Evolutionary conservation across 140 eudicot genomes (phyloP).

Genomic region (Oenanthe javanica): DNA sequence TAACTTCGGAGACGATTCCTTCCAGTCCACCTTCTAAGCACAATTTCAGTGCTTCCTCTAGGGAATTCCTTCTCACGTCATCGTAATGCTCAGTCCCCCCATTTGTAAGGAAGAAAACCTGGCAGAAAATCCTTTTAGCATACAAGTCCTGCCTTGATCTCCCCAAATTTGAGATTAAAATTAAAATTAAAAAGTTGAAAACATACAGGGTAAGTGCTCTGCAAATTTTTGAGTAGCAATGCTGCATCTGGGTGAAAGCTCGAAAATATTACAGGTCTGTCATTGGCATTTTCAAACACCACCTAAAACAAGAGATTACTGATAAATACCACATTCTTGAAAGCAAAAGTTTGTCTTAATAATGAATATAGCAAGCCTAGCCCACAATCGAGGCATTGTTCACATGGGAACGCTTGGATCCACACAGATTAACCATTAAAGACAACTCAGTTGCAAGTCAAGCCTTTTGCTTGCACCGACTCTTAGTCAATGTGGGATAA

Average conservation of each 20-base stretch:
- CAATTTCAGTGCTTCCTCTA: slow-evolving; percentile 66
- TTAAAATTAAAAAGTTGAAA: not conserved
- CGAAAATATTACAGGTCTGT: slow-evolving; percentile 67
- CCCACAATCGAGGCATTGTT: not conserved
- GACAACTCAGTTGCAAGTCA: not conserved
- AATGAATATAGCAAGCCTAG: not conserved
- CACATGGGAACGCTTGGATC: not conserved
- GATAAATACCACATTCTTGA: not conserved
- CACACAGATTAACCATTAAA: not conserved
- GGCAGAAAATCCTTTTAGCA: not conserved
- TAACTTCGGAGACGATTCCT: slow-evolving; percentile 86
- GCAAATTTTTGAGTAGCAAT: slow-evolving; percentile 51
- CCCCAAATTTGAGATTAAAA: not conserved
- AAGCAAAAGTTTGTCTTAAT: not conserved
- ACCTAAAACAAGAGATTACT: slow-evolving; percentile 30
- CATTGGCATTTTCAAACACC: slow-evolving; percentile 50
- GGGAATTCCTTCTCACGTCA: slow-evolving; percentile 68
- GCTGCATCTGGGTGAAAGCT: slow-evolving; percentile 93
- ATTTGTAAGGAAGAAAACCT: slow-evolving; percentile 80
- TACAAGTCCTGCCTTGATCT: not conserved
- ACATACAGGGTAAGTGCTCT: slow-evolving; percentile 62
- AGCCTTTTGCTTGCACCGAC: not conserved
- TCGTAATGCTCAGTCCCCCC: slow-evolving; percentile 57
- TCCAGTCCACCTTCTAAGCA: slow-evolving; percentile 61
- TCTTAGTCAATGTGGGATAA: not conserved